Base-by-base conservation (phyloP, 257 asterid genomes). In the Euphrasia confusa region DNA sequence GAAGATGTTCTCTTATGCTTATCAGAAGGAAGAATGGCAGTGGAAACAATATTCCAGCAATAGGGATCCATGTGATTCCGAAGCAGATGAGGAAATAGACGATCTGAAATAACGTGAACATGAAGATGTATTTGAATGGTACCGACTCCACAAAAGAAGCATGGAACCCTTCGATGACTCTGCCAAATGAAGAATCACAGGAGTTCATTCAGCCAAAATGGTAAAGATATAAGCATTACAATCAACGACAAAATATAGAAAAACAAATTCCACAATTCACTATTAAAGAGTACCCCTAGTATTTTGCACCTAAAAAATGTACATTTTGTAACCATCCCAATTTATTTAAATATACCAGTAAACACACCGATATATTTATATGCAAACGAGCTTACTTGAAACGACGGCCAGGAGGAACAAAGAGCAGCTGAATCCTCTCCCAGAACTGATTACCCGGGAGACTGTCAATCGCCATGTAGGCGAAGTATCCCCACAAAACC, bases 401-500 rank as follows among this genome's bases (percentile, higher is more conserved):
- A 64, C 95, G 94, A 67, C 99, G 90, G 26, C 97, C 75, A 0
- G 86, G 75, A 66, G 99, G 88, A 71, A 89, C 77, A 5, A 89
- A 77, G 45, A 93, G 84, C 68, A 89, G 82, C 67, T 74, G 68
- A 50, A 89, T 35, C 84, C 99, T 84, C 79, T 93, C 99, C 96
- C 96, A 89, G 61, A 89, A 87, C 77, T 89, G 99, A 69, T 87
- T 89, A 1, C 99, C 99, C 0, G 96, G 96, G 56, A 93, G 96
- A 71, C 97, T 89, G 58, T 93, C 99, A 3, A 85, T 83, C 30
- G 99, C 97, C 99, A 93, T 93, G 81, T 93, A 93, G 30, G 99
- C 99, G 28, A 93, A 93, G 78, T 89, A 93, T 39, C 99, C 99
- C 99, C 97, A 89, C 61, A 89, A 79, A 62, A 89, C 97, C 0